Evolutionary conservation across 306 rosid species (phyloP), one percentile per base, ranked within the genome.

Genomic region (Trifolium fragiferum): DNA sequence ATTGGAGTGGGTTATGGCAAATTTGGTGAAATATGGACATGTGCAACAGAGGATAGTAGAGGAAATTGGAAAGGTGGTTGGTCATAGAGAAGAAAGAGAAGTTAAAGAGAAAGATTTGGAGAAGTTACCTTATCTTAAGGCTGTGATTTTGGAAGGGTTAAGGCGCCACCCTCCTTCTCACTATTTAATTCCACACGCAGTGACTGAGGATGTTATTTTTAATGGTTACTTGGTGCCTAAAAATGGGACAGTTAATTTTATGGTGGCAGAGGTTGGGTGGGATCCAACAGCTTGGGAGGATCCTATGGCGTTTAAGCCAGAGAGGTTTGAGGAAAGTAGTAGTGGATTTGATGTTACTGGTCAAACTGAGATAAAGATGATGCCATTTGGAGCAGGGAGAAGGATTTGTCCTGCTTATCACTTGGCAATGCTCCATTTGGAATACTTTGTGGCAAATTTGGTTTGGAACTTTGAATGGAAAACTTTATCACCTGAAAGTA

Each of bases 1-100:
- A 3, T 51, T 84, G 64, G 58, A 84, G 38, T 84, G 85, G 87
- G 27, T 81, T 4, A 70, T 81, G 85, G 85, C 85, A 1, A 84
- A 81, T 57, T 14, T 84, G 66, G 81, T 78, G 70, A 81, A 81
- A 19, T 5, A 81, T 23, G 12, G 19, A 4, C 38, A 74, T 10
- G 32, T 73, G 10, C 82, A 73, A 68, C 3, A 44, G 4, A 78
- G 65, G 51, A 30, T 82, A 6, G 25, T 61, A 8, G 59, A 44
- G 60, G 86, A 82, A 10, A 82, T 82, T 21, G n/a, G 18, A 51
- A 30, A 7, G 37, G 18, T 44, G 8, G 2, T 73, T 32, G 35
- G 49, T 13, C 57, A 20, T 1, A 50, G 61, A 41, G 68, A 37
- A 7, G 68, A 53, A 1, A 66, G 16, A 14, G 82, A 76, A 58